Evolutionary conservation across 441 rosid species (phyloP), one percentile per base, ranked within the genome.

Genomic region (Populus trichocarpa): DNA sequence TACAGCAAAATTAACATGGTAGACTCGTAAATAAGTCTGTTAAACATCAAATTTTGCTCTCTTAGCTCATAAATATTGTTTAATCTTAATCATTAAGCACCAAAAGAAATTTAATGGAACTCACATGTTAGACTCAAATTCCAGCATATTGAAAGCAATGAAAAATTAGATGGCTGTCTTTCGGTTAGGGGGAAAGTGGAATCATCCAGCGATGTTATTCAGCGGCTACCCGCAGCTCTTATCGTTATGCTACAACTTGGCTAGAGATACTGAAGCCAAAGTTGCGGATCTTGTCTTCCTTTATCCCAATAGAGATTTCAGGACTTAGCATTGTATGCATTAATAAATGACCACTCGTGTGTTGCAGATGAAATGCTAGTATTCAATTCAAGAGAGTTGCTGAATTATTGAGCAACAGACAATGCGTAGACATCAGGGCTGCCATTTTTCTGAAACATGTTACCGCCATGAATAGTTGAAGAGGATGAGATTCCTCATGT

Each of bases 401-500:
- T 26, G 23, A 36, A 61, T 14, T 33, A 69, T 78, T 72, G 30
- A 75, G 82, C 65, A 38, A 33, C 70, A 33, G 81, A 80, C 87
- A 80, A 16, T 67, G 78, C 82, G 23, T 50, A 80, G 79, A 76
- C 75, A 32, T 46, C 7, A 82, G 84, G 75, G 57, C 13, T 73
- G 28, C 9, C 64, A 28, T 42, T 81, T 80, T 76, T 74, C 33
- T 46, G 28, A 68, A 50, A n/a, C 22, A 36, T 22, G 72, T 68
- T 78, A 11, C 72, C 13, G 8, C 33, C 61, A 71, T 71, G 14
- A 46, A 46, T 46, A 46, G 57, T 14, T 46, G 57, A 14, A 46
- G 57, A 22, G 66, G 66, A 22, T 74, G 30, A 69, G 83, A 81
- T 77, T 81, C 83, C 74, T 77, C 32, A n/a, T 77, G 83, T 77